Evolutionary conservation across 306 rosid genomes (phyloP).

Genomic region (Pachyrhizus erosus): DNA sequence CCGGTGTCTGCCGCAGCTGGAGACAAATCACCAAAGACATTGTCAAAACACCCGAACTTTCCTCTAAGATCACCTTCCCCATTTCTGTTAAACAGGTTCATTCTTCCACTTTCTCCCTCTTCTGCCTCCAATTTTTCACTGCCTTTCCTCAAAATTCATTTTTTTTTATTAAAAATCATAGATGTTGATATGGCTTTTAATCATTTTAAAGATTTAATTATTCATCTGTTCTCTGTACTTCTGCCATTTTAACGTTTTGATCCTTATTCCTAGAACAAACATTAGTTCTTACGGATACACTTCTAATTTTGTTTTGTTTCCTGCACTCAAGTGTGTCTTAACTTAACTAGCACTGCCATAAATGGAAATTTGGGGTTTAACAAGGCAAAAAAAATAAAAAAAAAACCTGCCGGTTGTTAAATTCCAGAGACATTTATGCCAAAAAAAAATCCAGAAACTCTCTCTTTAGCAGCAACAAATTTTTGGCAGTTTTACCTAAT

Average conservation of each 20-base stretch:
- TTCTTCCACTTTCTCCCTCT: not conserved
- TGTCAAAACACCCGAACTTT: conserved; percentile 77
- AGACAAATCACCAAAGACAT: conserved; percentile 77
- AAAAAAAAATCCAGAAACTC: too few species aligned
- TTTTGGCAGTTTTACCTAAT: not conserved
- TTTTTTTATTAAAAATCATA: conserved; percentile 19
- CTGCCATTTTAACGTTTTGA: not conserved
- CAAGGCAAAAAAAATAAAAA: not conserved
- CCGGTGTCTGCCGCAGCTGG: conserved; percentile 98
- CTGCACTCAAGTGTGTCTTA: not conserved
- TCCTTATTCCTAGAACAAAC: not conserved
- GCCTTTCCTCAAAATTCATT: not conserved
- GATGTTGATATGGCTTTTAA: not conserved
- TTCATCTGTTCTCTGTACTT: too few species aligned
- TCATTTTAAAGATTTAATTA: not conserved
- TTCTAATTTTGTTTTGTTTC: not conserved
- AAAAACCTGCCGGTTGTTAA: not conserved
- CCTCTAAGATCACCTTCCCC: conserved; percentile 83
- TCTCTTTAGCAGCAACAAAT: not conserved
- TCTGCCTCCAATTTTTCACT: not conserved
- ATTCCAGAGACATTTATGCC: too few species aligned
- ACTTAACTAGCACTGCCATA: not conserved
- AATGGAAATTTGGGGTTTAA: not conserved
- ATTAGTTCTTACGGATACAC: not conserved
- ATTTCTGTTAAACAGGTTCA: conserved; percentile 90